Evolutionary conservation across 768 basidiomycete genomes (phyloP), one percentile per base, ranked within the genome.

Genomic region (Serendipita sp.): DNA sequence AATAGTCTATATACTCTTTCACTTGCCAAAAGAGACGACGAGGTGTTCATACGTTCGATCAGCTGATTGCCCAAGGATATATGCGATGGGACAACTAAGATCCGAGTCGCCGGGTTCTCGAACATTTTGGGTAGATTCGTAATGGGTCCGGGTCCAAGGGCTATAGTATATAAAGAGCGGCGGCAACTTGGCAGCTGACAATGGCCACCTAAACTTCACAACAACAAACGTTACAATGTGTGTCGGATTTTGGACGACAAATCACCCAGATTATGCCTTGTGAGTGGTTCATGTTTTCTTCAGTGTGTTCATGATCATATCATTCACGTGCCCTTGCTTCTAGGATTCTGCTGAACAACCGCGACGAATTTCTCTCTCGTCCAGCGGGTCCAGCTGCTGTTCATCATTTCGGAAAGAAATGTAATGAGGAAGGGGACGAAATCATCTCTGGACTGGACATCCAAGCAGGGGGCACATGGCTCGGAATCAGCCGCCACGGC

Each of bases 381-480:
- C 86, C 86, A 9, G 86, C 88, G 1, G 71, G 74, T 64, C 73
- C 78, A 50, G 87, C 86, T 13, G 75, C 77, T 66, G 88, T 84
- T 70, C 89, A 88, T 70, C 76, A 80, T 7, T 89, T 89, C 68
- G 79, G 74, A 30, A 64, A 69, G 42, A 42, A 34, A 24, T 50
- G 24, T 16, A 30, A 5, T 48, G 62, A 61, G 22, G 75, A 58
- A 33, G 53, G 53, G n/a, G 30, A 72, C 24, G 69, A 69, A 56
- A 71, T 91, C 64, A 76, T 92, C 62, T 90, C 88, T 1, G 90
- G 90, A 53, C 79, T 83, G 66, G 90, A 92, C 72, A 69, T 76
- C 22, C 74, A 74, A 53, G 88, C 83, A 2, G 88, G 88, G 42
- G 90, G 90, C 45, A 86, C 88, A 38, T 92, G 90, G 90, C 78